Percentiles rank a stretch among this genome's conserved stretches.
These are phyloP conservation scores for Phytophthora meadii DNA, from an alignment of 352 stramenopile species.

Conservation along the genomic window DNA sequence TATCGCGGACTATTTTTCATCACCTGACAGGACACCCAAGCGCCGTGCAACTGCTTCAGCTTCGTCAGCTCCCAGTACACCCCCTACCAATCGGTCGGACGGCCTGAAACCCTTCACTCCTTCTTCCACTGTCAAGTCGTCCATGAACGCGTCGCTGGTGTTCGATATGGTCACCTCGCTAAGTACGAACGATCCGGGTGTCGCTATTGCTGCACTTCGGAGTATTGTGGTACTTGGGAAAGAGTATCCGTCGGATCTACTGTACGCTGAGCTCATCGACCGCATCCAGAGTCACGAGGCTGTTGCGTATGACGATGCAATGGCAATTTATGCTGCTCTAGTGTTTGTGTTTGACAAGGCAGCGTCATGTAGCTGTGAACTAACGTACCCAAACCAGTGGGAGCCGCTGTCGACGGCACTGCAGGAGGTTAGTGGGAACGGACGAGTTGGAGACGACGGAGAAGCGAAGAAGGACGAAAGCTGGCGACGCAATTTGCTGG, in stretches of 20 bases:
- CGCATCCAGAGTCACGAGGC: constrained; percentile 79
- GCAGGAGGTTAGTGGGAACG: constrained; percentile 60
- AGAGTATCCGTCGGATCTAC: constrained; percentile 82
- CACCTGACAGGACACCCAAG: constrained; percentile 35
- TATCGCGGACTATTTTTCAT: constrained; percentile 30
- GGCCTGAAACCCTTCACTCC: constrained; percentile 70
- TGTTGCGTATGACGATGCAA: constrained; percentile 70
- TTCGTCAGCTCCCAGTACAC: constrained; percentile 19
- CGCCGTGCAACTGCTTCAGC: constrained; percentile 35
- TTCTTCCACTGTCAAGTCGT: constrained; percentile 63
- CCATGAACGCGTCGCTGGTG: constrained; percentile 83
- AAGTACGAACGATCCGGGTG: constrained; percentile 83
- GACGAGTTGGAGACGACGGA: constrained; percentile 34
- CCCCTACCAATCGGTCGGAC: constrained; percentile 13
- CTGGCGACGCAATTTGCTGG: constrained; percentile 74
- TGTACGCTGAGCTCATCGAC: constrained; percentile 83
- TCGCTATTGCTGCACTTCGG: constrained; percentile 75
- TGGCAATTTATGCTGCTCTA: constrained; percentile 80
- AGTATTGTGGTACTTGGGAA: constrained; percentile 87
- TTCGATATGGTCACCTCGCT: constrained; percentile 87
- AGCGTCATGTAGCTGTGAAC: constrained; percentile 59
- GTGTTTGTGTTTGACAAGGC: constrained; percentile 87
- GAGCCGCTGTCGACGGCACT: constrained; percentile 63
- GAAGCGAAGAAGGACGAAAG: constrained; percentile 50
- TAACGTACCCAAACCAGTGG: constrained; percentile 79